Base-by-base conservation (phyloP, 1,284 basidiomycete genomes). In the Puccinia polysora region DNA sequence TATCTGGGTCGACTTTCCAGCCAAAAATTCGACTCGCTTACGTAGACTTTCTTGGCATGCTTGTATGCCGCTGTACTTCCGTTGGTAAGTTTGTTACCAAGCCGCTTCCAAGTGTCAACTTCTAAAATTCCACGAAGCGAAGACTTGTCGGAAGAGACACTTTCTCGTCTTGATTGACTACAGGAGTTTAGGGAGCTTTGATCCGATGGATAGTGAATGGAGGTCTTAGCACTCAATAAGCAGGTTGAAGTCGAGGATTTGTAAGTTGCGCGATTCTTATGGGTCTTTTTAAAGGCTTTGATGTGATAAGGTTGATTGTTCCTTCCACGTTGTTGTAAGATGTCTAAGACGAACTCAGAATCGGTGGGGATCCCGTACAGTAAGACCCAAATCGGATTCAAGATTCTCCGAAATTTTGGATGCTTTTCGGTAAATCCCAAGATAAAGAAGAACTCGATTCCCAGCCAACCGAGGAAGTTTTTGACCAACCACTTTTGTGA, bases 401-500 rank as follows among this genome's bases (percentile, higher is more conserved):
- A 40, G 10, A 58, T 47, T 53, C 52, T 64, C 18, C 62, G 36
- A n/a, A 64, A 72, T 36, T 65, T 43, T 5, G 60, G 70, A 63
- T 72, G 15, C 8, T 50, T 45, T 18, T 72, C 70, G 5, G 62
- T 65, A 52, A 72, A 72, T 58, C 40, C 38, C 20, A 72, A 53
- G 10, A 64, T 6, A 20, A 72, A 65, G 52, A 72, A 72, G 43
- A 72, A 65, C 56, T 64, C 49, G 30, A 72, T 45, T n/a, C 70
- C 70, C 8, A 72, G 40, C 60, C 62, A 72, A 52, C 50, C 70
- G 34, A 72, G 47, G 34, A 72, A 65, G 40, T 56, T 55, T 36
- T 72, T 72, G 2, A 72, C 12, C 36, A 72, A 7, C 70, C 70
- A 72, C 50, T 65, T 72, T 50, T 65, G 70, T 23, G 70, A 50